Percentiles rank a stretch among this genome's conserved stretches.
These are phyloP conservation scores for Eucalyptus camaldulensis DNA, from an alignment of 345 rosid species.

Conservation along the genomic window DNA sequence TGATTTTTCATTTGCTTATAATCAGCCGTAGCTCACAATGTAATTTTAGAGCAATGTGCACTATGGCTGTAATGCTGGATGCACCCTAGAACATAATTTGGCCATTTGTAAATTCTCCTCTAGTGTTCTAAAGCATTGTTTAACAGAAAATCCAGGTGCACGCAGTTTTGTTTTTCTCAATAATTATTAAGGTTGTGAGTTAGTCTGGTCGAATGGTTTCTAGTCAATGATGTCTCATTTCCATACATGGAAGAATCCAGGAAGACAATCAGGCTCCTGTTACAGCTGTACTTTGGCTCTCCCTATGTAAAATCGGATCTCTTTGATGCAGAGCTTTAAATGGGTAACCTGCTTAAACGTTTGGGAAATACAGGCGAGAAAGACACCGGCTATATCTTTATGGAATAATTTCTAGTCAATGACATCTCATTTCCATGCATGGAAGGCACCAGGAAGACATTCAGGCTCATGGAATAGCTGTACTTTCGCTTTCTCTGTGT, in stretches of 20 bases:
- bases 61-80: not conserved
- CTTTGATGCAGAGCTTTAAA: not conserved
- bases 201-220: not conserved
- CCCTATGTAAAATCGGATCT: not conserved
- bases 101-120: not conserved
- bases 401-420: not conserved
- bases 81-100: not conserved
- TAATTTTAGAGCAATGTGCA: not conserved
- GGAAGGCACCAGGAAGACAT: not conserved
- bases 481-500: not conserved
- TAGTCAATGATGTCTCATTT: not conserved
- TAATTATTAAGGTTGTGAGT: not conserved
- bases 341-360: not conserved
- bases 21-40: not conserved
- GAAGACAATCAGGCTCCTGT: not conserved
- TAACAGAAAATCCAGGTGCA: not conserved
- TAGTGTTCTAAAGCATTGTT: not conserved
- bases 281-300: not conserved
- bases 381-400: accelerated
- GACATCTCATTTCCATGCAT: not conserved
- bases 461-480: not conserved
- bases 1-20: not conserved
- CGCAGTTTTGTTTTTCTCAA: not conserved
- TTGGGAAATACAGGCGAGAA: not conserved
- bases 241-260: not conserved